A percentile compares a stretch with the other conserved stretches of the same genome.
These are phyloP conservation scores for Metarhizium humberi DNA, from an alignment of 2,329 filamentous ascomycete genomes.

Conservation along the genomic window DNA sequence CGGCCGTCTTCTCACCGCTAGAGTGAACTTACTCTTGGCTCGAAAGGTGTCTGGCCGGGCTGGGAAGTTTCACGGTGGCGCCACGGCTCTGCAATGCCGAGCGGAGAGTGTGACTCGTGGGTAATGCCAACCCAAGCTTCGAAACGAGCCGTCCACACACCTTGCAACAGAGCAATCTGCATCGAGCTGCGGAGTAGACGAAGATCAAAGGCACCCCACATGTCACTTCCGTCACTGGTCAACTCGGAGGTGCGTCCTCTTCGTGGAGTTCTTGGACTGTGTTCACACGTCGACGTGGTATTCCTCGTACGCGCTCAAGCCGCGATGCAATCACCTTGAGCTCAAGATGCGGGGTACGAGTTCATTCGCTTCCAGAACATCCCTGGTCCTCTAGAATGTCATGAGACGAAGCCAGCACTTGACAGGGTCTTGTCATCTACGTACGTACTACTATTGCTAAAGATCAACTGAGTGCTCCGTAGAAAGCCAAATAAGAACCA, in stretches of 20 bases:
- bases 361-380: background rate
- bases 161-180: background rate
- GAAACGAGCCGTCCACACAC: no score
- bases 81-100: background rate
- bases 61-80: background rate
- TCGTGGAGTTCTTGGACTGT: background rate
- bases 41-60: background rate
- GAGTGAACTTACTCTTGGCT: background rate
- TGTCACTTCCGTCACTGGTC: background rate
- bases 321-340: constrained; percentile 1
- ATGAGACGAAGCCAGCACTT: background rate
- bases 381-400: background rate
- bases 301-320: constrained; percentile 7
- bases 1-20: background rate
- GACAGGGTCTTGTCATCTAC: no score
- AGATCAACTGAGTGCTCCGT: background rate
- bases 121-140: background rate
- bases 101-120: background rate
- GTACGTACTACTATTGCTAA: no score
- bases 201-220: background rate
- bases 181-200: background rate
- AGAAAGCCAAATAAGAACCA: no score
- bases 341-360: constrained; percentile 6
- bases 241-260: background rate
- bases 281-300: background rate